Evolutionary conservation across 345 rosid genomes (phyloP).

Genomic region (Citrus cavaleriei): DNA sequence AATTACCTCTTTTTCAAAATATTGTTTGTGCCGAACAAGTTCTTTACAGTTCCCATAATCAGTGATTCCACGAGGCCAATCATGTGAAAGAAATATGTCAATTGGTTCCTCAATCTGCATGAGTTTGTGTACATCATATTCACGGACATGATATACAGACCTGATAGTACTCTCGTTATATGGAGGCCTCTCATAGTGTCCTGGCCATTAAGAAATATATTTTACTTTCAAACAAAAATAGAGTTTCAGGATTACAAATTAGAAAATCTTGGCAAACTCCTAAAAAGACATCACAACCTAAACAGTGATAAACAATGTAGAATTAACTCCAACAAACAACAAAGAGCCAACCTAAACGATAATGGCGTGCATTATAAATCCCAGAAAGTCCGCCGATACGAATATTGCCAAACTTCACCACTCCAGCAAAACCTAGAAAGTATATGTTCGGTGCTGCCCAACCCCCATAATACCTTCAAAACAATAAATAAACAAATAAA

Average conservation of each 20-base stretch:
- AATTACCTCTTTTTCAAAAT: conserved; percentile 67
- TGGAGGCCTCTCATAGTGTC: conserved; percentile 88
- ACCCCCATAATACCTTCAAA: conserved; percentile 84
- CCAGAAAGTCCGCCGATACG: conserved; percentile 95
- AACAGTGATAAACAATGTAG: not conserved
- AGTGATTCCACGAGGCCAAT: conserved; percentile 93
- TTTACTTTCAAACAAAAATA: not conserved
- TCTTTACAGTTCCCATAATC: conserved; percentile 66
- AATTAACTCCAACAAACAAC: not conserved
- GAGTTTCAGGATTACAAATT: not conserved
- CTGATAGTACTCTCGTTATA: conserved; percentile 60
- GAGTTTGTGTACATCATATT: conserved; percentile 85
- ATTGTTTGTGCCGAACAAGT: conserved; percentile 53
- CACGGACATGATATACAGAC: conserved; percentile 87
- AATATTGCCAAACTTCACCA: conserved; percentile 75
- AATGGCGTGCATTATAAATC: conserved; percentile 63
- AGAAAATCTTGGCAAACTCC: not conserved
- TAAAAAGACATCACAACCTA: not conserved
- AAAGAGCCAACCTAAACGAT: conserved; percentile 49
- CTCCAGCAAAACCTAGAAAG: conserved; percentile 82
- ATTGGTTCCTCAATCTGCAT: conserved; percentile 77
- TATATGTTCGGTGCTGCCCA: conserved; percentile 88
- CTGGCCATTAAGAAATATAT: conserved; percentile 33
- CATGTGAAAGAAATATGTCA: conserved; percentile 91
- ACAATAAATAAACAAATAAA: not conserved